These are phyloP conservation scores for Apiotrichum sp. DNA, from an alignment of 1,284 basidiomycete genomes.

Conservation along the genomic window DNA sequence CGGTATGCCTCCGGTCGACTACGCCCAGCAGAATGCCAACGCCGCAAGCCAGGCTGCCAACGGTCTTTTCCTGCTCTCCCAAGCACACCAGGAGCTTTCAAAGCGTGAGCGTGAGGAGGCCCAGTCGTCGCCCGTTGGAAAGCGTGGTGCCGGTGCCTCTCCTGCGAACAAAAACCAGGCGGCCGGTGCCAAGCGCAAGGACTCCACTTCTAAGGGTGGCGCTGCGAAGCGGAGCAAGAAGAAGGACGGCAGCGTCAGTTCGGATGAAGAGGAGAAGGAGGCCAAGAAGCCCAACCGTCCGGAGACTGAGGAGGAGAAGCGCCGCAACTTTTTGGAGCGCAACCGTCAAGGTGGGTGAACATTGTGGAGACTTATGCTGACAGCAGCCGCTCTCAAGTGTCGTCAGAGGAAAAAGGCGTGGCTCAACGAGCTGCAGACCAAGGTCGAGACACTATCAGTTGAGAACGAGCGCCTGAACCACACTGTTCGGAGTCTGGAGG, in stretches of 20 bases:
- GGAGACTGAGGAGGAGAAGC: slow-evolving; percentile 93
- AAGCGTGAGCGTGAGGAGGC: slow-evolving; percentile 69
- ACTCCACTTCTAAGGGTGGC: slow-evolving; percentile 1
- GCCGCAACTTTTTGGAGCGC: slow-evolving; percentile 86
- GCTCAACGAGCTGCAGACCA: slow-evolving; percentile 85
- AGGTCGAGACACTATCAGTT: slow-evolving; percentile 79
- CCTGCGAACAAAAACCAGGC: background rate
- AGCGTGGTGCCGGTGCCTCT: slow-evolving; percentile 13
- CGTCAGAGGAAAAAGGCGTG: slow-evolving; percentile 98
- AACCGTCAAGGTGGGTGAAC: slow-evolving; percentile 74
- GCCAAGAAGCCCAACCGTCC: slow-evolving; percentile 53
- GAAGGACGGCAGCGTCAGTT: slow-evolving; percentile 41
- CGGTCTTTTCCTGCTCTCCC: slow-evolving; percentile 84
- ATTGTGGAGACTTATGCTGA: background rate
- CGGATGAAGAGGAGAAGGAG: slow-evolving; percentile 34
- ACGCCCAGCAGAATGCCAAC: slow-evolving; percentile 43
- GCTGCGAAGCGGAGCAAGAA: slow-evolving; percentile 40
- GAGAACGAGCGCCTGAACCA: slow-evolving; percentile 86
- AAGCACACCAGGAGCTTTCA: slow-evolving; percentile 92
- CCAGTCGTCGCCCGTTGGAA: slow-evolving; percentile 12
- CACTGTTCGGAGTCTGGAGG: slow-evolving; percentile 51
- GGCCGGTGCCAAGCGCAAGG: slow-evolving; percentile 7
- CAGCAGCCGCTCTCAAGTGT: slow-evolving; percentile 88
- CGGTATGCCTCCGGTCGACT: slow-evolving; percentile 29
- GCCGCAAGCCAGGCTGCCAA: slow-evolving; percentile 61